Percentiles rank a stretch among this genome's conserved stretches.
phyloP scores from a whole-genome alignment of 2,329 filamentous ascomycete genomes.

The Metarhizium humberi region DNA sequence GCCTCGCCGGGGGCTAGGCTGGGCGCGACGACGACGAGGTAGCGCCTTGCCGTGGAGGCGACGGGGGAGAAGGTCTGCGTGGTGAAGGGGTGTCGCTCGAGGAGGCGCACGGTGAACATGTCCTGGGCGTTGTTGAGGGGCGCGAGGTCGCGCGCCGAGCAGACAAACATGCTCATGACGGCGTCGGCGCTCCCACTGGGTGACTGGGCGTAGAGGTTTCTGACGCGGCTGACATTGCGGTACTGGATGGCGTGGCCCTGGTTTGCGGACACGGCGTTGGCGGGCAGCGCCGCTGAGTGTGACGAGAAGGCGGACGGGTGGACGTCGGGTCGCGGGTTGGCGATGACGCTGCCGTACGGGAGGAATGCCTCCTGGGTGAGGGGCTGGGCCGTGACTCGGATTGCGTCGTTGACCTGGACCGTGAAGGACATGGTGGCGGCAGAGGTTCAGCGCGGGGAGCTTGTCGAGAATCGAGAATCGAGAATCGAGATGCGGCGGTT shows the following conservation, averaged over 20 bases:
- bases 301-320: constrained; percentile 38
- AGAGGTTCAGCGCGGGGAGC: too few species aligned
- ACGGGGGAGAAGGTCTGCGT: constrained; percentile 88
- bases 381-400: constrained; percentile 46
- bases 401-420: constrained; percentile 12
- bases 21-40: constrained; percentile 84
- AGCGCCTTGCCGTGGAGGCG: constrained; percentile 41
- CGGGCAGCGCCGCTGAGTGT: constrained; percentile 26
- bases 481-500: too few species aligned
- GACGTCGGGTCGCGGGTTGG: constrained; percentile 56
- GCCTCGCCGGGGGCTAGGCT: constrained; percentile 41
- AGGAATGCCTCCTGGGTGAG: constrained; percentile 62
- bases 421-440: constrained; percentile 15
- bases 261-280: constrained; percentile 56
- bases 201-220: constrained; percentile 59
- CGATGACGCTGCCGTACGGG: constrained; percentile 74
- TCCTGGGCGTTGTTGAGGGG: constrained; percentile 7
- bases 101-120: constrained; percentile 54
- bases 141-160: constrained; percentile 33
- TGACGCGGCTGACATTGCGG: constrained; percentile 64
- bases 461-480: too few species aligned
- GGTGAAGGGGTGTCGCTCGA: constrained; percentile 90
- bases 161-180: constrained; percentile 84
- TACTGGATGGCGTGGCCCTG: constrained; percentile 87
- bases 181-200: constrained; percentile 46